Conservation (phyloP, 139 green algal genomes). For the Cymbomonas tetramitiformis region DNA sequence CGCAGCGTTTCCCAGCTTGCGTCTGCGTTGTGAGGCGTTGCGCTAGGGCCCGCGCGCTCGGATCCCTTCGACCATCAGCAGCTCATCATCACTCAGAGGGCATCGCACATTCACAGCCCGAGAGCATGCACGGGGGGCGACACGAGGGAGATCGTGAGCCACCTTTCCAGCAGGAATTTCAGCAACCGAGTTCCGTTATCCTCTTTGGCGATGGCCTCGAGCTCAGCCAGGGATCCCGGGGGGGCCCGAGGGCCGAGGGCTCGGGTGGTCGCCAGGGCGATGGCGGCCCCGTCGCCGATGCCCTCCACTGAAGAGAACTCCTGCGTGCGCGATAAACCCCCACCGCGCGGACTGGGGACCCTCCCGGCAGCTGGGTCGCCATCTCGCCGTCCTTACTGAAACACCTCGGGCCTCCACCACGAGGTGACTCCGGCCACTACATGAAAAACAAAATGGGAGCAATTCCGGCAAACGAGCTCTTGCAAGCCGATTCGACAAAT, state of each 20-base stretch:
- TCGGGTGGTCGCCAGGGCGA: not conserved
- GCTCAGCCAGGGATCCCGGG: not conserved
- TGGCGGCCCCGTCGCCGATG: constrained; percentile 12
- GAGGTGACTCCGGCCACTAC: too few relatives aligned
- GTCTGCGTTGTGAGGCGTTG: too few relatives aligned
- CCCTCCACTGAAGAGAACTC: constrained; percentile 31
- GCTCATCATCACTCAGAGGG: too few relatives aligned
- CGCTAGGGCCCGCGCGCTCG: too few relatives aligned
- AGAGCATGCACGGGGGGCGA: too few relatives aligned
- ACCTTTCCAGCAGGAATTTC: not conserved
- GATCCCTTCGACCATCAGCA: too few relatives aligned
- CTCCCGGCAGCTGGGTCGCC: not conserved
- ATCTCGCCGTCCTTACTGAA: constrained; percentile 8
- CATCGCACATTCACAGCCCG: too few relatives aligned
- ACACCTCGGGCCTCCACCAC: not conserved
- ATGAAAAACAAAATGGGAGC: too few relatives aligned
- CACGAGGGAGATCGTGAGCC: not conserved
- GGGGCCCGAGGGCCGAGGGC: not conserved
- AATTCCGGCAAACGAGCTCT: too few relatives aligned
- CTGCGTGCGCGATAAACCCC: too few relatives aligned
- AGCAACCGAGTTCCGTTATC: not conserved
- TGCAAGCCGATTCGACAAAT: too few relatives aligned
- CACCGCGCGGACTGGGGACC: constrained; percentile 21
- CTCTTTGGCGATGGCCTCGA: constrained; percentile 20
- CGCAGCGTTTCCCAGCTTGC: too few relatives aligned